These are phyloP conservation scores for Friedmanniomyces endolithicus DNA, from an alignment of 495 filamentous ascomycete genomes.

Conservation along the genomic window DNA sequence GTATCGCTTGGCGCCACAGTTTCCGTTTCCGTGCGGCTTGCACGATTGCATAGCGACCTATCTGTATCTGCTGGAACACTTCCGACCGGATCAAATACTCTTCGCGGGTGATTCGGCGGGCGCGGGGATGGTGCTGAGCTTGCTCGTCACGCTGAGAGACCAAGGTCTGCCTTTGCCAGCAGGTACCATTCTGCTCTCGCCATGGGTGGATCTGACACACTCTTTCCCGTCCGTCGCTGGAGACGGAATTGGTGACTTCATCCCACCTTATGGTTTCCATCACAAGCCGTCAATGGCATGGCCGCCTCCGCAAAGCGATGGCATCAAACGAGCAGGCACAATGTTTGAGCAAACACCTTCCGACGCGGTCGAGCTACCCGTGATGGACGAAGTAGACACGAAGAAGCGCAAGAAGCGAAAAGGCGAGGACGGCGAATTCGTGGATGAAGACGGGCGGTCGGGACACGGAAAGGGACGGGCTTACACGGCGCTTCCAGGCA, in stretches of 20 bases:
- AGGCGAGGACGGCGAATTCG: background rate
- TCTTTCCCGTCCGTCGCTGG: conserved; percentile 78
- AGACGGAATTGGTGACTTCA: conserved; percentile 68
- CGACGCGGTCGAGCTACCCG: conserved; percentile 18
- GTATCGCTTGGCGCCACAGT: conserved; percentile 86
- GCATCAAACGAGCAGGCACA: conserved; percentile 24
- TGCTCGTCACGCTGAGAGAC: conserved; percentile 73
- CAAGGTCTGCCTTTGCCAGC: conserved; percentile 69
- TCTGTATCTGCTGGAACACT: conserved; percentile 59
- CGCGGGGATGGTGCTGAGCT: conserved; percentile 68
- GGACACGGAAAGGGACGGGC: background rate
- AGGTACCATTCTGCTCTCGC: conserved; percentile 78
- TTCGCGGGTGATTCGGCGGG: conserved; percentile 84
- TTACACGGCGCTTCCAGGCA: background rate
- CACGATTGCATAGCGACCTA: conserved; percentile 83
- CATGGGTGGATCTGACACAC: conserved; percentile 89
- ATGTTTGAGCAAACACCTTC: background rate
- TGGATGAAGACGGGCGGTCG: background rate
- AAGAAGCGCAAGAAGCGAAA: conserved; percentile 14
- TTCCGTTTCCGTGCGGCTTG: conserved; percentile 84
- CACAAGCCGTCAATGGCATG: conserved; percentile 72
- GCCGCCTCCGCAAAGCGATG: conserved; percentile 80
- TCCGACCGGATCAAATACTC: conserved; percentile 67
- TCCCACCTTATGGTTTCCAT: conserved; percentile 73
- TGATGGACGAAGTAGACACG: background rate